phyloP scores from a whole-genome alignment of 805 yeast species.

The Crinitomyces ghanaensis region DNA sequence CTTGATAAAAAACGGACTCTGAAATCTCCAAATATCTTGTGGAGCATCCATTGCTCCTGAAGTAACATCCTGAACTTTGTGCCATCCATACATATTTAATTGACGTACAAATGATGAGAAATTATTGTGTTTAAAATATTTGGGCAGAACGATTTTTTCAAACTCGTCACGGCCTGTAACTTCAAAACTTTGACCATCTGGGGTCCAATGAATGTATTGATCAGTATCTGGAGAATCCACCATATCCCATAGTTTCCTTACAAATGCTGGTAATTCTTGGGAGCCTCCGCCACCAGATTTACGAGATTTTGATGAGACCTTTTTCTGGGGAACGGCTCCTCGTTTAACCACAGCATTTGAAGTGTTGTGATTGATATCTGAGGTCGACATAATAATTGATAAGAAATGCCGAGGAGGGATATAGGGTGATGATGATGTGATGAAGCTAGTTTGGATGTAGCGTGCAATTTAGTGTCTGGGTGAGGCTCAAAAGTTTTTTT shows the following conservation, averaged over 20 bases:
- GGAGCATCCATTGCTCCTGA: conserved; percentile 41
- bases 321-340: too few relatives aligned
- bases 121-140: conserved; percentile 88
- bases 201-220: conserved; percentile 70
- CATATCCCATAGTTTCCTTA: conserved; percentile 90
- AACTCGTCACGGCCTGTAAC: conserved; percentile 75
- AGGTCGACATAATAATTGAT: too few relatives aligned
- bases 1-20: conserved; percentile 63
- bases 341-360: too few relatives aligned
- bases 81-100: conserved; percentile 98
- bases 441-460: too few relatives aligned
- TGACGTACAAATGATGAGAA: conserved; percentile 95
- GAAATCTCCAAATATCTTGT: conserved; percentile 86
- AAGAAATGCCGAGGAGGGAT: too few relatives aligned
- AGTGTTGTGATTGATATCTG: too few relatives aligned
- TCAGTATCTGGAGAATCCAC: conserved; percentile 68
- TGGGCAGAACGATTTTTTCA: conserved; percentile 75
- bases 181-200: conserved; percentile 75
- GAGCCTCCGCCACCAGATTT: too few relatives aligned
- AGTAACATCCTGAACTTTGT: conserved; percentile 86
- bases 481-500: too few relatives aligned
- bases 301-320: too few relatives aligned
- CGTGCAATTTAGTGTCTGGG: too few relatives aligned
- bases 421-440: too few relatives aligned
- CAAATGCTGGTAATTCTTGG: too few relatives aligned